Conservation (phyloP, 345 rosid species). For the Gossypium thurberi region DNA sequence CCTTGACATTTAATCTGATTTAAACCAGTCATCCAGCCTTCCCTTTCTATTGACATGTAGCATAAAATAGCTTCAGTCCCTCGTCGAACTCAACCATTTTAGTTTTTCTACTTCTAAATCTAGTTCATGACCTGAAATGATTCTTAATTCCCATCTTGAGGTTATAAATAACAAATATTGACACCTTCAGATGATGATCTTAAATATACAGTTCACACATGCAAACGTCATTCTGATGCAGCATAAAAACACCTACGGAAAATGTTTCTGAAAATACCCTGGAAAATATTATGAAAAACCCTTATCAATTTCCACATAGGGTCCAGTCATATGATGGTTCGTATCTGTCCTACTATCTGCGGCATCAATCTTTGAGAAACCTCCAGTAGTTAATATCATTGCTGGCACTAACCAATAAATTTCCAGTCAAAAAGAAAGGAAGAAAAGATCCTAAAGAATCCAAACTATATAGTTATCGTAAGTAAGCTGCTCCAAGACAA, state of each 20-base stretch:
- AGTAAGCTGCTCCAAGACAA: no score
- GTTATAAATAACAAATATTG: neutral
- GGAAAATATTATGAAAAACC: neutral
- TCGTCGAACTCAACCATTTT: neutral
- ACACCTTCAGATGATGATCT: neutral
- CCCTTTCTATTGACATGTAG: neutral
- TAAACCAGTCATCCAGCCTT: neutral
- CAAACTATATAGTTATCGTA: neutral
- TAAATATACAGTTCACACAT: neutral
- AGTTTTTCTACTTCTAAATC: neutral
- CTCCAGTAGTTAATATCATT: neutral
- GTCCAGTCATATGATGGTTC: neutral
- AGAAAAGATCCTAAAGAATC: neutral
- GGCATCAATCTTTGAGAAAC: neutral
- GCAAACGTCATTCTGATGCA: neutral
- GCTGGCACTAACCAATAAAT: neutral
- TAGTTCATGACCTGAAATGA: neutral
- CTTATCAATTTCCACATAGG: neutral
- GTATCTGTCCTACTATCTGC: neutral
- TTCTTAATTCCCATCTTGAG: neutral
- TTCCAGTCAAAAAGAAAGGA: neutral
- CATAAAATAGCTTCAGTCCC: neutral
- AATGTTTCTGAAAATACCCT: neutral
- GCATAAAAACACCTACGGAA: neutral
- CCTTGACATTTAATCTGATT: neutral